Evolutionary conservation across 768 basidiomycete genomes (phyloP).

Genomic region (Naganishia antarctica): DNA sequence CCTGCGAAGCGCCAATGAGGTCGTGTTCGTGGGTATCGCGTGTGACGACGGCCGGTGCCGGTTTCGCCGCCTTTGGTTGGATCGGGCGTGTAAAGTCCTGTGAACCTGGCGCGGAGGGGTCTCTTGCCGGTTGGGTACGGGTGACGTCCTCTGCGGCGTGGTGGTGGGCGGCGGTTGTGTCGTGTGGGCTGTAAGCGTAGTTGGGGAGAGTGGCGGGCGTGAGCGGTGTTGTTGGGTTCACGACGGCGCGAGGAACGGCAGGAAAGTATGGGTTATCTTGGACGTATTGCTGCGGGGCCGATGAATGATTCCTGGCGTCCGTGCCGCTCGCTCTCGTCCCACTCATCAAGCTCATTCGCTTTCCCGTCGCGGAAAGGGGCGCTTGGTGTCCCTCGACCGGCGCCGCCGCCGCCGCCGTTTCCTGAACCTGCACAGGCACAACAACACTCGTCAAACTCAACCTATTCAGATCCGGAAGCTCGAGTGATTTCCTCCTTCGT

Average conservation of each 20-base stretch:
- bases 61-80: slow-evolving; percentile 12
- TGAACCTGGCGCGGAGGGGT: too few relatives aligned
- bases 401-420: slow-evolving; percentile 33
- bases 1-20: slow-evolving; percentile 6
- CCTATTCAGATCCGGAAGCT: slow-evolving; percentile 47
- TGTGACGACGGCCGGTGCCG: slow-evolving; percentile 28
- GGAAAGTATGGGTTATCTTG: slow-evolving; percentile 43
- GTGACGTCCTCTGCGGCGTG: background rate
- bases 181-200: slow-evolving; percentile 25
- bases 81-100: slow-evolving; percentile 4
- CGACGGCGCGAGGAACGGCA: slow-evolving; percentile 15
- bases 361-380: slow-evolving; percentile 1
- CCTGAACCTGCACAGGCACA: slow-evolving; percentile 33
- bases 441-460: slow-evolving; percentile 38
- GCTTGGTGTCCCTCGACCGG: slow-evolving; percentile 34
- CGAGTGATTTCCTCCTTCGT: slow-evolving; percentile 46
- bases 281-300: background rate
- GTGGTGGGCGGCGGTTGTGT: slow-evolving; percentile 30
- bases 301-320: background rate
- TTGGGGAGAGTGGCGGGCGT: slow-evolving; percentile 19
- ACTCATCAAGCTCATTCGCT: slow-evolving; percentile 12
- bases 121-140: too few relatives aligned
- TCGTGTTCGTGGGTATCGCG: slow-evolving; percentile 14
- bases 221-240: background rate
- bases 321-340: slow-evolving; percentile 19